Evolutionary conservation across 345 rosid genomes (phyloP).

Genomic region (rapeseed (Brassica napus)): Da-Ae NC_063441.1:20780501-20781000

Average conservation of each 20-base stretch:
- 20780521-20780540: slow-evolving; percentile 76
- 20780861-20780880: slow-evolving; percentile 62
- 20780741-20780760: neutral
- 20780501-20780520: slow-evolving; percentile 72
- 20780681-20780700: neutral
- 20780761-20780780: neutral
- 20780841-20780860: slow-evolving; percentile 27
- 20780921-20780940: slow-evolving; percentile 92
- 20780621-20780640: neutral
- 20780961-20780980: slow-evolving; percentile 35
- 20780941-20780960: slow-evolving; percentile 62
- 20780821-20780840: slow-evolving; percentile 26
- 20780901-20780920: slow-evolving; percentile 95
- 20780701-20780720: neutral
- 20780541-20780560: slow-evolving; percentile 77
- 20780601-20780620: slow-evolving; percentile 21
- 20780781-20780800: slow-evolving; percentile 4
- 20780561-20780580: slow-evolving; percentile 86
- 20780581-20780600: slow-evolving; percentile 44
- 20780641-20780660: no score
- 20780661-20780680: neutral
- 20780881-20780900: slow-evolving; percentile 90
- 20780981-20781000: slow-evolving; percentile 36
- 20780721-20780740: neutral
- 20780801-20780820: slow-evolving; percentile 16